These are phyloP conservation scores for Scenedesmus sp. DNA, from an alignment of 163 green algal species.

Conservation along the genomic window DNA sequence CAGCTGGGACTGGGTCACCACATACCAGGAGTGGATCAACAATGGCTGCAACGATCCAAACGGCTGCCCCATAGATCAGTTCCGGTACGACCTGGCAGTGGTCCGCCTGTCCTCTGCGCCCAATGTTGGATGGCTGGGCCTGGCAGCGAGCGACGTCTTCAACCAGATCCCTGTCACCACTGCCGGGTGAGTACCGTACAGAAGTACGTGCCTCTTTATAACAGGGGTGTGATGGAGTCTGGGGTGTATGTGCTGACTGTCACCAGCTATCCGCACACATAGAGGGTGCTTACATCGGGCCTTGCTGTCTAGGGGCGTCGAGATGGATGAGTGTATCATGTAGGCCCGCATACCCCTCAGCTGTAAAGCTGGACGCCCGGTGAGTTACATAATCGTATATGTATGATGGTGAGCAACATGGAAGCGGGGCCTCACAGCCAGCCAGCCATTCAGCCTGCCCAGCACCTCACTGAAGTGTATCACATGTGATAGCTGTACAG, in stretches of 20 bases:
- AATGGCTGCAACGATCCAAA: neutral
- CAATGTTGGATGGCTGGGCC: neutral
- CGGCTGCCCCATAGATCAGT: neutral
- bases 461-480: neutral
- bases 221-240: neutral
- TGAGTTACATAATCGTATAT: too few relatives aligned
- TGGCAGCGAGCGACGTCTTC: neutral
- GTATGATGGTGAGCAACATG: too few relatives aligned
- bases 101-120: neutral
- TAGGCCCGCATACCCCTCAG: too few relatives aligned
- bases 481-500: neutral
- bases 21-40: neutral
- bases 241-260: too few relatives aligned
- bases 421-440: too few relatives aligned
- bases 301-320: too few relatives aligned
- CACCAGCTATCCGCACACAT: too few relatives aligned
- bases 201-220: neutral
- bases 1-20: neutral
- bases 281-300: too few relatives aligned
- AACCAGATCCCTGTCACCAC: neutral
- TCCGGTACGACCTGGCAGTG: neutral
- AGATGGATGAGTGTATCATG: too few relatives aligned
- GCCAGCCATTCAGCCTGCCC: too few relatives aligned
- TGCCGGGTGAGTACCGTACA: neutral
- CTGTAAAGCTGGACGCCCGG: too few relatives aligned